Base-by-base conservation (phyloP, 2,329 filamentous ascomycete genomes). In the Metarhizium brunneum region DNA sequence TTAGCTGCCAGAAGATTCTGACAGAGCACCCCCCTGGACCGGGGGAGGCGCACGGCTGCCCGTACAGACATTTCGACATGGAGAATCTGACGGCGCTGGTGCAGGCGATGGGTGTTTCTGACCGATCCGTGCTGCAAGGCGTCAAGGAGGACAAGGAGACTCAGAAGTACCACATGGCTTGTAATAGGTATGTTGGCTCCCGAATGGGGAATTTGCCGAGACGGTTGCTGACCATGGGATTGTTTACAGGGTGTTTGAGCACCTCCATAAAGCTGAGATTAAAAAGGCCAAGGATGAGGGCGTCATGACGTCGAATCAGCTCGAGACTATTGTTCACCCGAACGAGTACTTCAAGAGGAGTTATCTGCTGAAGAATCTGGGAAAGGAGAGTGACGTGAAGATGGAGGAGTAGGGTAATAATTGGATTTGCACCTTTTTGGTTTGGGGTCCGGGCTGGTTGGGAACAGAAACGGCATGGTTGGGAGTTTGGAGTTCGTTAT, bases 291-390 rank as follows among this genome's bases (percentile, higher is more conserved):
- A 86, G 71, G 88, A 92, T 47, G 85, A 90, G 52, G 80, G 83
- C 6, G 76, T 85, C 53, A 87, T 87, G 84, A 84, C 79, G 13
- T 74, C 85, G 6, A 83, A 84, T 16, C 89, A 96, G 68, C 77
- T 96, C 47, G 92, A 97, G 72, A 97, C 92, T 0, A 95, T 99
- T 67, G 86, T 96, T 25, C 94, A 99, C 72, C 94, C 94, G 11
- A 99, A 99, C 69, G 92, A 92, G 61, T 99, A 96, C 72, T 99
- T 97, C 72, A 96, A 96, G 78, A 81, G 92, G 55, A 95, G 91
- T 68, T 97, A 90, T 70, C 66, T 95, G 63, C 74, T 99, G 58
- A 96, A 91, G 76, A 89, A 94, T 68, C 70, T 95, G 30, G 85
- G 72, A 52, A 83, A 73, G 25, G 73, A 73, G 57, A 71, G 74